Percentiles rank a stretch among this genome's conserved stretches.
Evolutionary conservation across 2,329 filamentous ascomycete genomes (phyloP).

Genomic region (Fusarium musae): DNA sequence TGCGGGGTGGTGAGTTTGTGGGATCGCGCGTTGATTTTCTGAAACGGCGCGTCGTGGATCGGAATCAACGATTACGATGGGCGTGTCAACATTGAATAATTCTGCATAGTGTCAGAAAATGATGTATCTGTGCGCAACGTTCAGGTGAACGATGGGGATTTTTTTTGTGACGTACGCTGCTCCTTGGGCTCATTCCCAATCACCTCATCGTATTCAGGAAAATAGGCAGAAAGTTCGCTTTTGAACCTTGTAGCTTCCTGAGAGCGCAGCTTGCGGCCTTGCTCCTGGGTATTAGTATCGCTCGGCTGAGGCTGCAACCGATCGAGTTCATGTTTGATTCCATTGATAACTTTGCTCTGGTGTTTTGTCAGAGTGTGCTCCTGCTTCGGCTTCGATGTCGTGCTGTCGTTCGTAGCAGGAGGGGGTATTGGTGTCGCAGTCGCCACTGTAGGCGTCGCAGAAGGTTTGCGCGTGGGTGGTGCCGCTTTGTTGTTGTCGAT

Average conservation of each 20-base stretch:
- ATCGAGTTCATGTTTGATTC: slow-evolving; percentile 70
- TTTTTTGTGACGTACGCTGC: slow-evolving; percentile 68
- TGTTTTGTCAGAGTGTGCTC: slow-evolving; percentile 58
- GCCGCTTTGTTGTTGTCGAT: slow-evolving; percentile 43
- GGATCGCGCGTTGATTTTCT: slow-evolving; percentile 45
- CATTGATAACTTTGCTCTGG: slow-evolving; percentile 69
- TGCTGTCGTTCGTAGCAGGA: slow-evolving; percentile 24
- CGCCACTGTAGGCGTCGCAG: slow-evolving; percentile 37
- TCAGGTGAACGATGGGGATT: slow-evolving; percentile 30
- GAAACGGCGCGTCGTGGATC: slow-evolving; percentile 46
- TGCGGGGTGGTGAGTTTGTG: slow-evolving; percentile 43
- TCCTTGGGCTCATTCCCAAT: slow-evolving; percentile 87
- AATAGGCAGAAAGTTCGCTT: slow-evolving; percentile 91
- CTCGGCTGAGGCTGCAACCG: slow-evolving; percentile 61
- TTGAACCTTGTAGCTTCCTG: slow-evolving; percentile 88
- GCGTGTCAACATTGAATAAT: slow-evolving; percentile 76
- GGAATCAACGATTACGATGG: slow-evolving; percentile 75
- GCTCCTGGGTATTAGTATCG: slow-evolving; percentile 62
- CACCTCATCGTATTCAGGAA: slow-evolving; percentile 93
- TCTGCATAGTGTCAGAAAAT: slow-evolving; percentile 61
- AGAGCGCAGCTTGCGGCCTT: slow-evolving; percentile 83
- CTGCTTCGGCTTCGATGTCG: slow-evolving; percentile 35
- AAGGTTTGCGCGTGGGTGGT: slow-evolving; percentile 43
- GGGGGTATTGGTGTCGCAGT: slow-evolving; percentile 30
- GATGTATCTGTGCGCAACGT: neutral